Conservation (phyloP, 2,329 filamentous ascomycete species). For the Graphium sp. region DNA sequence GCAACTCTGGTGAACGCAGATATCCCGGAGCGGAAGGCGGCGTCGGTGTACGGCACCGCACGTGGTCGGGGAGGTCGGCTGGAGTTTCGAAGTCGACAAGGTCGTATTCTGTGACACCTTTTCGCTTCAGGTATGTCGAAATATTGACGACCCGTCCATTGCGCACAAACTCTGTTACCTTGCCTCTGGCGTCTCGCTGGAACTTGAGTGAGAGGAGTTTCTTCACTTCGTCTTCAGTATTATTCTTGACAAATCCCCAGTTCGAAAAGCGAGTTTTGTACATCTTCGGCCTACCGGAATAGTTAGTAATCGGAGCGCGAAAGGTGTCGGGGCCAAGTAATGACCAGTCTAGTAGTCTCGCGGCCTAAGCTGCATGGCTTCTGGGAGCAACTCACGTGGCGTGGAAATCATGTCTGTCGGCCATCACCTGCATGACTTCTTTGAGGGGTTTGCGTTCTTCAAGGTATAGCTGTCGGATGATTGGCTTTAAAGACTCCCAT, state of each 20-base stretch:
- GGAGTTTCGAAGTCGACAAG: slow-evolving; percentile 26
- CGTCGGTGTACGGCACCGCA: slow-evolving; percentile 26
- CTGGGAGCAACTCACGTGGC: slow-evolving; percentile 22
- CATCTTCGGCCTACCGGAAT: slow-evolving; percentile 27
- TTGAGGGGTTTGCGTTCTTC: slow-evolving; percentile 32
- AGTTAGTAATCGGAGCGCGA: neutral
- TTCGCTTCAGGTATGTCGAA: slow-evolving; percentile 32
- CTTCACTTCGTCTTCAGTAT: slow-evolving; percentile 34
- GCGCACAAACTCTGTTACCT: slow-evolving; percentile 33
- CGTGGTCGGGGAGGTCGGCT: slow-evolving; percentile 22
- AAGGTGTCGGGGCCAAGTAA: neutral
- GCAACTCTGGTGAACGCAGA: slow-evolving; percentile 22
- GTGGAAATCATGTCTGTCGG: slow-evolving; percentile 27
- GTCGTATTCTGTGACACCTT: slow-evolving; percentile 34
- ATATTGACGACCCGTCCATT: slow-evolving; percentile 34
- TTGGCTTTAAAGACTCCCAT: slow-evolving; percentile 29
- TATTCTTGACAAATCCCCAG: slow-evolving; percentile 38
- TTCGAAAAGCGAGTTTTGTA: slow-evolving; percentile 38
- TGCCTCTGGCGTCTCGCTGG: slow-evolving; percentile 32
- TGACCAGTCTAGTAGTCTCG: neutral
- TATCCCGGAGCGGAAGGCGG: slow-evolving; percentile 23
- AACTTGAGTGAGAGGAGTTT: slow-evolving; percentile 32
- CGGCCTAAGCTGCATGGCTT: too few relatives aligned
- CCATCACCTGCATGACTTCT: slow-evolving; percentile 33
- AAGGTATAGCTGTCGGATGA: slow-evolving; percentile 26